Base-by-base conservation (phyloP, 2,329 filamentous ascomycete species). In the Xylaria sp. region DNA sequence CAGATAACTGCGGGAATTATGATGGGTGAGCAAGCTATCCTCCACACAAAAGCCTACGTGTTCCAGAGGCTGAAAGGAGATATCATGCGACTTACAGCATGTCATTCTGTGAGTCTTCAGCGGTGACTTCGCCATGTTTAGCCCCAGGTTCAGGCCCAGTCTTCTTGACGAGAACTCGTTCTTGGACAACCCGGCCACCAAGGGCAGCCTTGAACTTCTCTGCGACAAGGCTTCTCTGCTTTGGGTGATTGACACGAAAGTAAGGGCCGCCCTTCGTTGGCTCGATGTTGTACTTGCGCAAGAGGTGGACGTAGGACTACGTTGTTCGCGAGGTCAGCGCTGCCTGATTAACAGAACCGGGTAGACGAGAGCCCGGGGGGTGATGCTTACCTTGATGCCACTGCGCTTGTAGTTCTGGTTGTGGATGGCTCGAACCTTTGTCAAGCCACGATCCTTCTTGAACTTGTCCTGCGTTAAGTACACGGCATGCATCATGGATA, bases 31-130 rank as follows among this genome's bases (percentile, higher is more conserved):
- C 11, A 2, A n/a, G 13, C 15, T 11, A 35, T 59, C 25, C 37
- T 7, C 7, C 3, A 23, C 33, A 17, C n/a, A 25, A 33, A 21
- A 35, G 25, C 5, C 17, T 17, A 33, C 13, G 17, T 3, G 3
- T 15, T 27, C 2, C 2, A 38, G 40, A 33, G 11, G 3, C 4
- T 10, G 15, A 4, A 3, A 15, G 17, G n/a, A 44, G 25, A 2
- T 17, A 6, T 6, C n/a, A 41, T 13, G 17, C 31, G 4, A 35
- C 49, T 47, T 54, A 74, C 75, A 85, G 75, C 5, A 83, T 78
- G 64, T 91, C 88, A 67, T 90, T 89, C 74, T 91, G 86, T 55
- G 86, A 80, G 71, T 91, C 89, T 23, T 89, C 81, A 5, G 85
- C 83, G 5, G 81, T 77, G 27, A 89, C 83, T 38, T 84, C 76